Evolutionary conservation across 345 rosid species (phyloP), one percentile per base, ranked within the genome.

Genomic region (Schrenkiella parvula): DNA sequence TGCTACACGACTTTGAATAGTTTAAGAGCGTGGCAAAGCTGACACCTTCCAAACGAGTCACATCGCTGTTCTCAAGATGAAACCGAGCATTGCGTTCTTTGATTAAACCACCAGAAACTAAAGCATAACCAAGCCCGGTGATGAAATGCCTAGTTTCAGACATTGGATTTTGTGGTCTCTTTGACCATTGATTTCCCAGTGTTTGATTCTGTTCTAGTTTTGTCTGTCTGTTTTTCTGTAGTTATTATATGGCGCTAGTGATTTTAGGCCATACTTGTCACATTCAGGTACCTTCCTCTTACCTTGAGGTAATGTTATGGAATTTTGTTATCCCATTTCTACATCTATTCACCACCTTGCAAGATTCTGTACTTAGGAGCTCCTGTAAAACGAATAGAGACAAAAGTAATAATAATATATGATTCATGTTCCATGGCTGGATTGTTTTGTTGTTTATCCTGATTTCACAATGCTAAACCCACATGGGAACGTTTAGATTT

Each of bases 21-120:
- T 93, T 88, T 87, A 89, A 87, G 72, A 46, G 84, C 6, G 96
- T 89, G 72, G 92, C 98, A 29, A 84, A 67, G 48, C 55, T 88
- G 86, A 80, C 70, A 53, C 72, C 97, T 48, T 79, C 77, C 2
- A 78, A 81, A 71, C 83, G 91, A 44, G 97, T 79, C 7, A 13
- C 44, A 38, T 80, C 87, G 23, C 67, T 91, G 53, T 91, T 93
- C 84, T 66, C 79, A 81, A 76, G 87, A 80, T 65, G 78, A 84
- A 6, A 76, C 13, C 53, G 35, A 67, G 39, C 56, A 44, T 19
- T 21, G 21, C 50, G 4, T 58, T 56, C 32, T 21, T 68, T 68
- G n/a, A 32, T 31, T 43, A 43, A 8, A 69, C 11, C 50, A 32
- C 17, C 15, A 10, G 38, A 13, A 67, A 67, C 66, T 10, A 61